Evolutionary conservation across 2,329 filamentous ascomycete genomes (phyloP), one percentile per base, ranked within the genome.

Genomic region (Lachnellula cervina): DNA sequence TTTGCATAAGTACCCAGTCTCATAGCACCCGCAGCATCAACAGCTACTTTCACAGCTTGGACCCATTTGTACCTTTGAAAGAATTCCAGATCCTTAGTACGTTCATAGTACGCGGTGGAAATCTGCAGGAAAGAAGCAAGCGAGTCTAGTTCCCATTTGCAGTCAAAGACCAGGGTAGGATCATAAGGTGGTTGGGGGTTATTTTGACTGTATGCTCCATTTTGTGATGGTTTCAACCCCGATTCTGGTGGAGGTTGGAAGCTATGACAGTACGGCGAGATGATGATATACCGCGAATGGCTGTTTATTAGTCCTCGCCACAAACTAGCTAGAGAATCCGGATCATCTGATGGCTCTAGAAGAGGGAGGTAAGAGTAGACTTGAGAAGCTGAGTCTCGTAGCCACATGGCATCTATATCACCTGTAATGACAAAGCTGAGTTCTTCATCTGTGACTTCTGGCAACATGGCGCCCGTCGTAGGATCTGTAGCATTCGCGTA

Each of bases 101-200:
- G 78, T 19, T 82, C 77, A 73, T 88, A 82, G 75, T 95, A 97
- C 65, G 93, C 84, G 61, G 89, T 87, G 1, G 84, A 86, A 6
- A 97, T 77, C 42, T 89, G 83, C 9, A 97, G 78, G 71, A 97
- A 97, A 38, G 90, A 86, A 1, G 92, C 90, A 2, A 97, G 80
- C 13, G 89, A 93, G 74, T 97, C 92, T 45, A 97, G 83, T 73
- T 97, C 92, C 73, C 94, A 97, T 72, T 97, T 97, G 80, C 92
- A 97, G 71, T 96, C 93, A 67, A 94, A 97, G 0, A 96, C 91
- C 47, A 86, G 76, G 1, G 80, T 77, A 63, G 65, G 65, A 44
- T 92, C 83, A 66, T 90, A 92, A 0, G 78, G 73, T 0, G 92
- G 92, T 58, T 86, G 80, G 1, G 89, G 86, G 11, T 69, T 73